Base-by-base conservation (phyloP, 2,329 filamentous ascomycete genomes). In the Paraphoma chrysanthemicola region DNA sequence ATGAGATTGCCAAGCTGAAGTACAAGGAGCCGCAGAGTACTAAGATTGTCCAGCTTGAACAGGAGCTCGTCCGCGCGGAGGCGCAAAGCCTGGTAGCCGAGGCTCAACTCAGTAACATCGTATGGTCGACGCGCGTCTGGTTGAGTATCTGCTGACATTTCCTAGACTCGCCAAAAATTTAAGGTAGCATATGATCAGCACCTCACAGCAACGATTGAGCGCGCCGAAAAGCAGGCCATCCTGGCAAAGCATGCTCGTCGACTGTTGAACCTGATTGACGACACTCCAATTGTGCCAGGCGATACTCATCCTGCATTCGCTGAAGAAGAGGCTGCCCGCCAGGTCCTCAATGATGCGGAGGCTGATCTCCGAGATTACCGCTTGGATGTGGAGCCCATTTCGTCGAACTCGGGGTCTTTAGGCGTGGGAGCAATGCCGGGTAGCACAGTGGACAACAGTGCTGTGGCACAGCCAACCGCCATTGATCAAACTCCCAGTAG, bases 1-100 rank as follows among this genome's bases (percentile, higher is more conserved):
- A 98, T 73, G 94, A 99, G 78, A 97, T 99, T 69, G 88, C 91
- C 65, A 91, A 89, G 79, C 81, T 97, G 67, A 97, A 96, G 83
- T 86, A 90, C 78, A 97, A 95, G 82, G 95, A 98, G 79, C 93
- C 93, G 6, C 87, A 90, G 73, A 96, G 90, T 72, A 84, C 91
- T 30, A 91, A 88, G 74, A 82, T 98, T 53, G 88, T 92, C 36
- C 90, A 90, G 18, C 84, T 98, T 51, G 95, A 99, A 82, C 95
- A 99, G 81, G 95, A 98, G 82, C 88, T 99, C 51, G 93, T 99
- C 51, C 86, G 95, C 64, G 93, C 94, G 23, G 95, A 99, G 82
- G 95, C 95, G 3, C 93, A 98, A 82, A 96, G 92, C 70, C 80
- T 99, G 56, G 95, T 99, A 48, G 95, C 95, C 1, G 95, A 99